A percentile compares a stretch with the other conserved stretches of the same genome.
These are phyloP conservation scores for Coccomyxa subellipsoidea DNA, from an alignment of 163 green algal species.

Conservation along the genomic window DNA sequence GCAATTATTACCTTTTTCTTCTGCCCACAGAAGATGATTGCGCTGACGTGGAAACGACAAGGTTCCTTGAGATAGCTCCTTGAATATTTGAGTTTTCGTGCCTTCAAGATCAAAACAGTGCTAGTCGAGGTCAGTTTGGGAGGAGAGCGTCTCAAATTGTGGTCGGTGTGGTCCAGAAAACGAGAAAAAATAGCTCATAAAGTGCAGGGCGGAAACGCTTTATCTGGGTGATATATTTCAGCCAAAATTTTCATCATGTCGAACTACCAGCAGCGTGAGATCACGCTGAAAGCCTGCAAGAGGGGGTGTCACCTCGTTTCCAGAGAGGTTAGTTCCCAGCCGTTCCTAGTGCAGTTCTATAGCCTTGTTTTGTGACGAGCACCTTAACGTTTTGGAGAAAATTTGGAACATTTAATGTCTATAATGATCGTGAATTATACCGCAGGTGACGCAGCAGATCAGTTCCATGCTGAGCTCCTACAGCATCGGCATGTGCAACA, in stretches of 20 bases:
- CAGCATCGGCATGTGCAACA: constrained; percentile 50
- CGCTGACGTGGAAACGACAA: background rate
- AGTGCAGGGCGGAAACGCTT: background rate
- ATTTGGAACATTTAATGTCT: too few species aligned
- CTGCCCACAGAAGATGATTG: background rate
- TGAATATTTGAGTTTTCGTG: background rate
- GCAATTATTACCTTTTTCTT: background rate
- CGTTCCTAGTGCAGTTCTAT: background rate
- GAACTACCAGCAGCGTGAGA: constrained; percentile 7
- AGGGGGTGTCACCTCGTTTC: constrained; percentile 61
- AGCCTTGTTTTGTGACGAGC: too few species aligned
- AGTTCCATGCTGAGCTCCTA: constrained; percentile 27
- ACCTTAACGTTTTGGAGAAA: too few species aligned
- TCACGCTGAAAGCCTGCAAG: constrained; percentile 36
- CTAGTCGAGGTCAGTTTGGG: background rate
- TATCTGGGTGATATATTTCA: too few species aligned
- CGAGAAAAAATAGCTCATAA: background rate
- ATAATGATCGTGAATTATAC: too few species aligned
- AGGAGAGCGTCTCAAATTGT: too few species aligned
- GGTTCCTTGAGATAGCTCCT: background rate
- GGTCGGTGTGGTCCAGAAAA: background rate
- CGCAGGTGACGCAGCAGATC: constrained; percentile 49
- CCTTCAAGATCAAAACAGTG: background rate
- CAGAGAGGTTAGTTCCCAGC: constrained; percentile 20
- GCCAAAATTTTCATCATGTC: background rate